phyloP scores from a whole-genome alignment of 2,329 filamentous ascomycete genomes.

The Sporothrix euskadiensis region DNA sequence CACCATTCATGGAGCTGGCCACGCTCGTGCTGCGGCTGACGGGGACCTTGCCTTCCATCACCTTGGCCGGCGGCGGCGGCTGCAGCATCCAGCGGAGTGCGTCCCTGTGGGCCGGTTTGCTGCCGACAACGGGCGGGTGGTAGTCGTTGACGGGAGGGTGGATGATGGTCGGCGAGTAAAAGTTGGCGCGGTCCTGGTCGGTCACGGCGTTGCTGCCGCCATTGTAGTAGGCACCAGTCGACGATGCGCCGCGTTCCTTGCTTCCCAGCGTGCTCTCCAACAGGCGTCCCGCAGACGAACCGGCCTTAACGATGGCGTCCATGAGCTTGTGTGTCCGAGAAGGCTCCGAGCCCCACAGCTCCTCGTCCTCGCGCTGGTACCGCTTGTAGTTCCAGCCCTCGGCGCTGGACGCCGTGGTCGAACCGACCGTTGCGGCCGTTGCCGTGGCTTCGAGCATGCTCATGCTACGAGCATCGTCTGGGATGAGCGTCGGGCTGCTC shows the following conservation, averaged over 20 bases:
- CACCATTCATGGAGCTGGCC: slow-evolving; percentile 51
- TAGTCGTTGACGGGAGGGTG: slow-evolving; percentile 82
- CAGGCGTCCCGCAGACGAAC: slow-evolving; percentile 55
- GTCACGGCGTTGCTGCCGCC: slow-evolving; percentile 40
- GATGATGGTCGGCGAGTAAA: slow-evolving; percentile 54
- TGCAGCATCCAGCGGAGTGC: slow-evolving; percentile 90
- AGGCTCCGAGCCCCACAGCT: slow-evolving; percentile 70
- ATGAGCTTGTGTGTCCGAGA: slow-evolving; percentile 56
- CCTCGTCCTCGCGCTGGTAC: slow-evolving; percentile 86
- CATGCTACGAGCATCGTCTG: slow-evolving; percentile 51
- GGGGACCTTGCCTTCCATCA: slow-evolving; percentile 85
- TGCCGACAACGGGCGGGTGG: slow-evolving; percentile 80
- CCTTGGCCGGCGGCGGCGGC: slow-evolving; percentile 81
- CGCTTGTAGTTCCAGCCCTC: slow-evolving; percentile 74
- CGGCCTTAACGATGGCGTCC: slow-evolving; percentile 60
- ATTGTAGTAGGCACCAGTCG: neutral
- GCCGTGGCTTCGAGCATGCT: slow-evolving; percentile 38
- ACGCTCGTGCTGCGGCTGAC: slow-evolving; percentile 64
- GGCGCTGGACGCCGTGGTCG: slow-evolving; percentile 40
- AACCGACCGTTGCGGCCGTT: slow-evolving; percentile 29
- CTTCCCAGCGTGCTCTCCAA: slow-evolving; percentile 55
- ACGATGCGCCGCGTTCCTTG: slow-evolving; percentile 42
- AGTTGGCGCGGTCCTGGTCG: slow-evolving; percentile 54
- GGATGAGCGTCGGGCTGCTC: slow-evolving; percentile 47
- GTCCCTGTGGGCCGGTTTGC: slow-evolving; percentile 65